These are phyloP conservation scores for Epicoccum sorghinum DNA, from an alignment of 2,329 filamentous ascomycete species.

Conservation along the genomic window DNA sequence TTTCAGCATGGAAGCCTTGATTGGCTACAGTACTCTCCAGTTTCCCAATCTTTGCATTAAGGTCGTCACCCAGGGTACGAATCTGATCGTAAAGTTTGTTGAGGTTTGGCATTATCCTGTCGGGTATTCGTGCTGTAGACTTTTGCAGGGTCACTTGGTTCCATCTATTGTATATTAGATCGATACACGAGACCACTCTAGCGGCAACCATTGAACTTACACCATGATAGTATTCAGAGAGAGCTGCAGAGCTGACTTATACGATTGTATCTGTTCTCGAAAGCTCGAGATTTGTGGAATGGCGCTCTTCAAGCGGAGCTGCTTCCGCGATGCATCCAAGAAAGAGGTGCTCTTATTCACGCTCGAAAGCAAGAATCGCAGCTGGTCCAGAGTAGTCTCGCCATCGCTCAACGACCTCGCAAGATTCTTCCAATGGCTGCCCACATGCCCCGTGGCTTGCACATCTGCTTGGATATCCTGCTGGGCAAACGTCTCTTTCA, in stretches of 20 bases:
- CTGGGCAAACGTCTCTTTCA: constrained; percentile 33
- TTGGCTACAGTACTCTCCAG: constrained; percentile 17
- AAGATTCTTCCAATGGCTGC: constrained; percentile 33
- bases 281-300: constrained; percentile 24
- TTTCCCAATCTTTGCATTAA: constrained; percentile 29
- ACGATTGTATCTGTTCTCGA: constrained; percentile 29
- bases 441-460: constrained; percentile 27
- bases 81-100: constrained; percentile 32
- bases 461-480: constrained; percentile 22
- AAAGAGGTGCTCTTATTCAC: constrained; percentile 26
- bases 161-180: constrained; percentile 17
- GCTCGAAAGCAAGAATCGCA: constrained; percentile 20
- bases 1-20: constrained; percentile 13
- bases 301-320: constrained; percentile 25
- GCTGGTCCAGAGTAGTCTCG: constrained; percentile 21
- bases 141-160: constrained; percentile 32
- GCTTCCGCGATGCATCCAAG: constrained; percentile 27
- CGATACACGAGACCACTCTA: not conserved
- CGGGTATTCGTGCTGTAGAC: constrained; percentile 26
- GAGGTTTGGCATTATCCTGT: constrained; percentile 28
- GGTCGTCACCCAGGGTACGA: constrained; percentile 19
- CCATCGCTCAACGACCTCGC: constrained; percentile 29
- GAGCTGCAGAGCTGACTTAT: constrained; percentile 29
- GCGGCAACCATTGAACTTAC: constrained; percentile 18
- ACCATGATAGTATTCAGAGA: constrained; percentile 32